Conservation (phyloP, 352 stramenopile species). For the Phytophthora chlamydospora region DNA sequence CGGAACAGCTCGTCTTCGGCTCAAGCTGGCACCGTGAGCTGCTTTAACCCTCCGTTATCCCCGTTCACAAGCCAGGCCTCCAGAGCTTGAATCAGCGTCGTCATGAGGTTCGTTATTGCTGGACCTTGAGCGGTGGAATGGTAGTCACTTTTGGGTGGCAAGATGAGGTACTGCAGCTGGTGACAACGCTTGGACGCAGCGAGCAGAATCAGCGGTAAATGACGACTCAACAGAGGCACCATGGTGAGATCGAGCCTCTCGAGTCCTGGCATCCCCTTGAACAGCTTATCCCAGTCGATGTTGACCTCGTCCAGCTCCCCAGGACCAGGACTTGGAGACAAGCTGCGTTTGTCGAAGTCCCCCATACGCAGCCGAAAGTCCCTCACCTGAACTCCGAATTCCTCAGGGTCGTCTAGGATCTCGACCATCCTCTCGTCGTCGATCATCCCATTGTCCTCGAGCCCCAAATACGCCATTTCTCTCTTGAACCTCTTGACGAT, state of each 20-base stretch:
- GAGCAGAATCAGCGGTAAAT: slow-evolving; percentile 1
- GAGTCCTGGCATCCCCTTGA: background rate
- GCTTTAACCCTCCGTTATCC: background rate
- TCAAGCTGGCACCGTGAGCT: background rate
- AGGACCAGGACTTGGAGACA: too few species aligned
- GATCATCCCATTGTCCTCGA: too few species aligned
- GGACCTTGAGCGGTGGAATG: background rate
- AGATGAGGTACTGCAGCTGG: background rate
- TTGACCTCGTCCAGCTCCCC: background rate
- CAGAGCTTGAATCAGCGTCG: background rate
- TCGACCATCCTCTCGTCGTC: too few species aligned
- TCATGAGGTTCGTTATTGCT: slow-evolving; percentile 1
- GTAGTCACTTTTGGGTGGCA: background rate
- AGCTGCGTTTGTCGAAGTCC: background rate
- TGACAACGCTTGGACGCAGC: slow-evolving; percentile 2
- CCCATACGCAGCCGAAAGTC: background rate
- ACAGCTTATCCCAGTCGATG: slow-evolving; percentile 2
- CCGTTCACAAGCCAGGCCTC: background rate
- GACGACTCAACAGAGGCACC: background rate
- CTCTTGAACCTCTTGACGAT: too few species aligned
- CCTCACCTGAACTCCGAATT: background rate
- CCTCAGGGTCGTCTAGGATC: too few species aligned
- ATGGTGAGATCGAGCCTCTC: background rate
- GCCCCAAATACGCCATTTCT: too few species aligned
- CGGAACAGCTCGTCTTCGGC: background rate